Percentiles rank a stretch among this genome's conserved stretches.
phyloP scores from a whole-genome alignment of 164 flowering plant species.

The Tetrastigma voinierianum region DNA sequence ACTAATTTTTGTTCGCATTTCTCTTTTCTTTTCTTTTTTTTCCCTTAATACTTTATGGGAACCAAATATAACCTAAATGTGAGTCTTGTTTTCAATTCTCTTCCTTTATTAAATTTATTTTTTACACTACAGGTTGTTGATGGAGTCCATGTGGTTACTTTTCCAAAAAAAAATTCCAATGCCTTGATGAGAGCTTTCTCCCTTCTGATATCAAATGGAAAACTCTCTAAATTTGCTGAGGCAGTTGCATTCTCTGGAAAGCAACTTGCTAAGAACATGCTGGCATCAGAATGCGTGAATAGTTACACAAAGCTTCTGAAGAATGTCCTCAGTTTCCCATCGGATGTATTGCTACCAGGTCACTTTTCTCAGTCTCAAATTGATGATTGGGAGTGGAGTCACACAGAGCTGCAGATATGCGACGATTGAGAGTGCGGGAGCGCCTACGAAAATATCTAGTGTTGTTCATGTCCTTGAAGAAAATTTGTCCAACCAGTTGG shows the following conservation, averaged over 20 bases:
- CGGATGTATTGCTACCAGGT: conserved; percentile 66
- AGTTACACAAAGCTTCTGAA: conserved; percentile 78
- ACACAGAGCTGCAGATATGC: conserved; percentile 22
- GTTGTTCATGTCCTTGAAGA: conserved; percentile 63
- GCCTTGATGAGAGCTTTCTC: conserved; percentile 71
- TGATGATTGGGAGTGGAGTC: conserved; percentile 76
- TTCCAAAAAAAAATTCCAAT: conserved; percentile 53
- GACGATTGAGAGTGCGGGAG: conserved; percentile 14
- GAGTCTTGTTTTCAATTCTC: background rate
- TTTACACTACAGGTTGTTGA: conserved; percentile 61
- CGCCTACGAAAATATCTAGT: conserved; percentile 30
- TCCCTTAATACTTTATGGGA: no score
- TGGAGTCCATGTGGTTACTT: conserved; percentile 74
- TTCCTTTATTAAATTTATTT: background rate
- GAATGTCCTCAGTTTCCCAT: conserved; percentile 73
- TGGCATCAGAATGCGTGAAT: conserved; percentile 73
- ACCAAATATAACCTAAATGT: no score
- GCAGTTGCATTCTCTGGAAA: conserved; percentile 73
- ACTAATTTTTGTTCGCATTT: no score
- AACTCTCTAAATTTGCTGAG: conserved; percentile 66
- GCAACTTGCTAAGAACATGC: conserved; percentile 69
- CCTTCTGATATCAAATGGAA: conserved; percentile 55
- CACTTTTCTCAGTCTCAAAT: conserved; percentile 46
- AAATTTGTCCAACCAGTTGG: conserved; percentile 23
- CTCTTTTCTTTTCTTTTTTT: no score